Evolutionary conservation across 352 stramenopile species (phyloP).

Genomic region (Peronospora farinosa): DNA sequence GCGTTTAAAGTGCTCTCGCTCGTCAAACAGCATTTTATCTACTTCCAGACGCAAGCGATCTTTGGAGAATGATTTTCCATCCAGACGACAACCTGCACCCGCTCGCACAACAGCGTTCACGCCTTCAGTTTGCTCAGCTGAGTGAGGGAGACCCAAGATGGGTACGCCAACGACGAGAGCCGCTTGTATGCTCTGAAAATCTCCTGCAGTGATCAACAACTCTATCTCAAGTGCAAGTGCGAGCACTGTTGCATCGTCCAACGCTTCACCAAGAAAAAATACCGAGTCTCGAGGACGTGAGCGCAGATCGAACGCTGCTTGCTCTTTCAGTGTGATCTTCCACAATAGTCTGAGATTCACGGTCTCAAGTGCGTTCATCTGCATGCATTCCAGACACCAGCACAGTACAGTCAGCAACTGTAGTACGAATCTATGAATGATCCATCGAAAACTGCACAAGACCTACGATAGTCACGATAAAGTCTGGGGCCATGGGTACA

Average conservation of each 20-base stretch:
- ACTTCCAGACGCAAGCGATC: slow-evolving; percentile 28
- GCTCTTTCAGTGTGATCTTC: slow-evolving; percentile 51
- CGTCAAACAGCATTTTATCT: slow-evolving; percentile 30
- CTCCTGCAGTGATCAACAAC: slow-evolving; percentile 59
- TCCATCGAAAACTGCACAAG: slow-evolving; percentile 5
- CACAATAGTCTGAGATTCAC: slow-evolving; percentile 49
- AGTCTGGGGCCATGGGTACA: slow-evolving; percentile 42
- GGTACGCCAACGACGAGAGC: slow-evolving; percentile 54
- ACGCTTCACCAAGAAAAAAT: slow-evolving; percentile 44
- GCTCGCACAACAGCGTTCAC: slow-evolving; percentile 54
- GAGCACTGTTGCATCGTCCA: slow-evolving; percentile 45
- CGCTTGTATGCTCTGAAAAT: slow-evolving; percentile 53
- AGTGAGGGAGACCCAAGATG: slow-evolving; percentile 64
- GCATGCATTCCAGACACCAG: neutral
- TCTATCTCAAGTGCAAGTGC: slow-evolving; percentile 30
- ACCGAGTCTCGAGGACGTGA: slow-evolving; percentile 39
- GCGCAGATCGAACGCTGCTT: slow-evolving; percentile 51
- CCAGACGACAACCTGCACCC: slow-evolving; percentile 42
- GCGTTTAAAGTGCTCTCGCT: slow-evolving; percentile 29
- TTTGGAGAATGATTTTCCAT: slow-evolving; percentile 33
- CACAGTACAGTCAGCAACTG: slow-evolving; percentile 14
- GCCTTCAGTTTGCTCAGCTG: slow-evolving; percentile 68
- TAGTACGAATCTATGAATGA: neutral
- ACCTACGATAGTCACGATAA: slow-evolving; percentile 50
- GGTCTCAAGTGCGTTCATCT: slow-evolving; percentile 56